Conservation (phyloP, 2,329 filamentous ascomycete species). For the Penicillium occitanis region DNA sequence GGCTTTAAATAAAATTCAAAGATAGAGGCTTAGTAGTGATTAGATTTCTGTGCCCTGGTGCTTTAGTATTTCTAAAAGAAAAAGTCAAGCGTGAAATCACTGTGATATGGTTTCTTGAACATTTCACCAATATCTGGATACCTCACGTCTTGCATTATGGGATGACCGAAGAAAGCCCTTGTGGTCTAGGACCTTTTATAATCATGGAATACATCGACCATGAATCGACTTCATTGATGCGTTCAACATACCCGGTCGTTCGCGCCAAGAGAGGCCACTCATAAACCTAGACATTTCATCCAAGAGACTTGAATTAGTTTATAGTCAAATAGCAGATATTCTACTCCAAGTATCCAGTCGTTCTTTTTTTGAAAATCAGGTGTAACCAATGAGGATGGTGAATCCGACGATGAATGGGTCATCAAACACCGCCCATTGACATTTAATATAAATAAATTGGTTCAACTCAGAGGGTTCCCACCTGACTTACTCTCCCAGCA, state of each 20-base stretch:
- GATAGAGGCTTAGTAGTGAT: conserved; percentile 24
- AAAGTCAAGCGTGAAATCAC: conserved; percentile 27
- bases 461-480: conserved; percentile 28
- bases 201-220: conserved; percentile 36
- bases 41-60: conserved; percentile 26
- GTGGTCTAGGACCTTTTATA: conserved; percentile 36
- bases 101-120: conserved; percentile 23
- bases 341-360: conserved; percentile 40
- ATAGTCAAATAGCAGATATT: conserved; percentile 44
- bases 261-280: conserved; percentile 29
- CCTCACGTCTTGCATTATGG: conserved; percentile 26
- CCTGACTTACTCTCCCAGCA: conserved; percentile 22
- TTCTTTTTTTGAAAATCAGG: conserved; percentile 43
- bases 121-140: conserved; percentile 25
- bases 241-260: conserved; percentile 31
- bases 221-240: conserved; percentile 25
- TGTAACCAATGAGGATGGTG: conserved; percentile 27
- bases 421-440: conserved; percentile 41
- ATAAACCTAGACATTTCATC: conserved; percentile 38
- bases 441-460: conserved; percentile 45
- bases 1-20: conserved; percentile 26
- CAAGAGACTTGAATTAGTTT: conserved; percentile 37
- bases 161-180: conserved; percentile 19
- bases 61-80: conserved; percentile 28
- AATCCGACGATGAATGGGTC: conserved; percentile 25